Base-by-base conservation (phyloP, 768 basidiomycete species). In the Mycena latifolia region DNA sequence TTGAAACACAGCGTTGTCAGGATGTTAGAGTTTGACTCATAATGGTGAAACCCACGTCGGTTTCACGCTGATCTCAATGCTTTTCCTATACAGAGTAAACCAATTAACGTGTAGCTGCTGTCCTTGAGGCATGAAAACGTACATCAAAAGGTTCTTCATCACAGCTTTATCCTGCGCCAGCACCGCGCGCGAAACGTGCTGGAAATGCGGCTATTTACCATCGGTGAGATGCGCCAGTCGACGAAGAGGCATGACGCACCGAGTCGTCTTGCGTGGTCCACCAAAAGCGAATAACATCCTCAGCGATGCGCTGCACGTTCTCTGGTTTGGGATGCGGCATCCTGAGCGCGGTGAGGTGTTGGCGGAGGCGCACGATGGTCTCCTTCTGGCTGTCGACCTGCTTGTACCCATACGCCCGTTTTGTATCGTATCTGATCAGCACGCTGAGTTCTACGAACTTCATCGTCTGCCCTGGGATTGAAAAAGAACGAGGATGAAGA, bases 321-420 rank as follows among this genome's bases (percentile, higher is more conserved):
- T 39, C 25, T 11, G 37, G 8, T 47, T 65, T 65, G 25, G 63
- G 64, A 56, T 61, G 64, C n/a, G 47, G 45, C 20, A 65, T 53
- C 15, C 39, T 52, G 50, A 66, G 56, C 31, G 48, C 47, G 28
- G 55, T 58, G 17, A 69, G 68, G 22, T 66, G 63, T 1, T 1
- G 5, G 20, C 55, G 50, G 10, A 69, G 35, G 20, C 45, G 41
- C 3, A 5, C 37, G 43, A 59, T 12, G 27, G 25, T 37, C 14
- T 54, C 63, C 7, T 9, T 15, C 1, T 27, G 22, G 14, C 12
- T 25, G 24, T 54, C 47, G 27, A 41, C 52, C 22, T 41, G 22
- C 51, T 15, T 29, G 20, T 55, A 63, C 7, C 25, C 41, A 35
- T 6, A 35, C 33, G 33, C 9, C 8, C 20, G 33, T 46, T 35